Percentiles rank a stretch among this genome's conserved stretches.
Evolutionary conservation across 345 rosid species (phyloP).

Genomic region (Hibiscus mutabilis): DNA sequence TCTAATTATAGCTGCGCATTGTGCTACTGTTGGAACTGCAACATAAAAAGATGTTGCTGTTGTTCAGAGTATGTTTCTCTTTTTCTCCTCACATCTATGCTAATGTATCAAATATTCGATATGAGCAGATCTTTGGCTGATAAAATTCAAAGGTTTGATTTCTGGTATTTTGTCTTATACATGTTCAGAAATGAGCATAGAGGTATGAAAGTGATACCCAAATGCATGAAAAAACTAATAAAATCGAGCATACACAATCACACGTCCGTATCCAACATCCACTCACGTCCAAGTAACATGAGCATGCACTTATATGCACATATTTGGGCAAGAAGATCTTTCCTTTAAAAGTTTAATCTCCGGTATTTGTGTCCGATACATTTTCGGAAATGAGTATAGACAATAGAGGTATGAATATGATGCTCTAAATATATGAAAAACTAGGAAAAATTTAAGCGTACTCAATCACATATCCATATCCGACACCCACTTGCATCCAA

Average conservation of each 20-base stretch:
- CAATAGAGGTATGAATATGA: neutral
- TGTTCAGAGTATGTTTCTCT: slow-evolving; percentile 25
- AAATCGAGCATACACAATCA: neutral
- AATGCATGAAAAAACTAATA: neutral
- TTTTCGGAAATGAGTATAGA: neutral
- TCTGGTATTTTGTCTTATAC: neutral
- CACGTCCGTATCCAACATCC: neutral
- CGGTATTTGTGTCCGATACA: neutral
- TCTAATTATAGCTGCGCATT: slow-evolving; percentile 20
- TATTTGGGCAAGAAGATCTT: neutral
- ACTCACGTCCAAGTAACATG: neutral
- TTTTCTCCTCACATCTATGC: slow-evolving; percentile 10
- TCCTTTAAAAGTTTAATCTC: neutral
- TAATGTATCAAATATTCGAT: neutral
- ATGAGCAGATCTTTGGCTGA: neutral
- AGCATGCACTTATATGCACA: neutral
- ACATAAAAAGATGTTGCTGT: slow-evolving; percentile 25
- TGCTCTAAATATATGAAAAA: neutral
- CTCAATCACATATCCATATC: neutral
- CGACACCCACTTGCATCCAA: neutral
- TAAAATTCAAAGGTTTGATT: neutral
- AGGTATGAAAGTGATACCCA: neutral
- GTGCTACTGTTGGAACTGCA: slow-evolving; percentile 41
- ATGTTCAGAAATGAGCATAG: neutral
- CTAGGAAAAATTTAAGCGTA: neutral